Evolutionary conservation across 805 yeast genomes (phyloP).

Genomic region (Babjeviella inositovora): DNA sequence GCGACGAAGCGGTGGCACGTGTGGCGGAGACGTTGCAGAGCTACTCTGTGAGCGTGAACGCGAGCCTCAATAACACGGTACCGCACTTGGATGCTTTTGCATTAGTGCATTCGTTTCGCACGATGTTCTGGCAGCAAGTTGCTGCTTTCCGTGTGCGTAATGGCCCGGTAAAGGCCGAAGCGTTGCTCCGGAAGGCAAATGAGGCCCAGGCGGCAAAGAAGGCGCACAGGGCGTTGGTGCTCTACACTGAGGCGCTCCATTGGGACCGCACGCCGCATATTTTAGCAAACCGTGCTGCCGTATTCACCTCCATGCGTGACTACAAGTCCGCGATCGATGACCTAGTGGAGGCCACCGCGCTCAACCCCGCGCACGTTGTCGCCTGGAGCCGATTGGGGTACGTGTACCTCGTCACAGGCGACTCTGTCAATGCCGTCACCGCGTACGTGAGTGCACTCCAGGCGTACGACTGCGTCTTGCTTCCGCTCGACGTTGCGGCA

Average conservation of each 20-base stretch:
- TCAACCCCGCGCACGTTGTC: slow-evolving; percentile 17
- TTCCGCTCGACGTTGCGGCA: too few species aligned
- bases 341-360: slow-evolving; percentile 10
- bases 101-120: too few species aligned
- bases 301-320: slow-evolving; percentile 14
- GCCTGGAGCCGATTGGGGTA: slow-evolving; percentile 20
- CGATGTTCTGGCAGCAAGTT: too few species aligned
- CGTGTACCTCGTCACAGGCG: slow-evolving; percentile 14
- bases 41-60: too few species aligned
- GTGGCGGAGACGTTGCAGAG: too few species aligned
- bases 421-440: slow-evolving; percentile 15
- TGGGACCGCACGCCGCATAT: slow-evolving; percentile 13
- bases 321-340: slow-evolving; percentile 18
- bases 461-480: too few species aligned
- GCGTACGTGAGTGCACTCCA: slow-evolving; percentile 16
- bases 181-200: slow-evolving; percentile 17
- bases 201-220: slow-evolving; percentile 28
- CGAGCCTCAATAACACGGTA: too few species aligned
- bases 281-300: slow-evolving; percentile 22
- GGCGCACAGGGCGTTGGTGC: slow-evolving; percentile 20
- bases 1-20: too few species aligned
- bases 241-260: slow-evolving; percentile 16
- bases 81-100: too few species aligned
- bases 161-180: slow-evolving; percentile 2
- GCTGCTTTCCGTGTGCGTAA: too few species aligned